Base-by-base conservation (phyloP, 192 early-diverging fungal species). In the Paraglomus brasilianum region DNA sequence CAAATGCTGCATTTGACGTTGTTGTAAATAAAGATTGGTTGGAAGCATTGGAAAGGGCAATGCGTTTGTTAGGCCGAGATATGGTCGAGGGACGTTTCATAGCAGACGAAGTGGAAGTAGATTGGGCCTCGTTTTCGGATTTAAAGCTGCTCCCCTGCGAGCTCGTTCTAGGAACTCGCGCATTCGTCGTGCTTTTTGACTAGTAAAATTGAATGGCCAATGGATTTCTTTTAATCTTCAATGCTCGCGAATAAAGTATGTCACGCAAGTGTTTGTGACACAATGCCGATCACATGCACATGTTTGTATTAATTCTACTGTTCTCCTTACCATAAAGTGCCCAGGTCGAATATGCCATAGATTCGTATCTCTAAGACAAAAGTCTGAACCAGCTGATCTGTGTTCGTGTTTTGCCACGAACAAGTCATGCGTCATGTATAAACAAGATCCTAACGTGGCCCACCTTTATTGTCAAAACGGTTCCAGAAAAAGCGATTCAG, bases 381-480 rank as follows among this genome's bases (percentile, higher is more conserved):
- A 87, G 68, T 87, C 82, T 0, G 86, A 86, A 24, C 82, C 83
- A 2, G 86, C 84, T 0, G 86, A 84, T 7, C 86, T 75, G 14
- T 77, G 73, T 55, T 86, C 87, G 70, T 88, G 84, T 19, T 69
- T 70, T 24, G 83, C 78, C 19, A 78, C 74, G 70, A 87, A 88
- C 15, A 82, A 76, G 55, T 88, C 85, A 41, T 86, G 85, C 1
- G 82, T 75, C n/a, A 81, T 84, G 44, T 88, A 88, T 7, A 88
- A 58, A 66, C 85, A 84, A 61, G 82, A 84, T 4, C 87, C 87
- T 21, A 88, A 65, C 4, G 87, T 88, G 0, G 87, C 86, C 86
- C 86, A 87, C 81, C 78, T 82, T 62, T 38, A 57, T 19, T 17
- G 51, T 51, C 53, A 70, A 30, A 21, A 10, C 10, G n/a, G n/a